These are phyloP conservation scores for Schwanniomyces vanrijiae DNA, from an alignment of 805 yeast species.

Conservation along the genomic window DNA sequence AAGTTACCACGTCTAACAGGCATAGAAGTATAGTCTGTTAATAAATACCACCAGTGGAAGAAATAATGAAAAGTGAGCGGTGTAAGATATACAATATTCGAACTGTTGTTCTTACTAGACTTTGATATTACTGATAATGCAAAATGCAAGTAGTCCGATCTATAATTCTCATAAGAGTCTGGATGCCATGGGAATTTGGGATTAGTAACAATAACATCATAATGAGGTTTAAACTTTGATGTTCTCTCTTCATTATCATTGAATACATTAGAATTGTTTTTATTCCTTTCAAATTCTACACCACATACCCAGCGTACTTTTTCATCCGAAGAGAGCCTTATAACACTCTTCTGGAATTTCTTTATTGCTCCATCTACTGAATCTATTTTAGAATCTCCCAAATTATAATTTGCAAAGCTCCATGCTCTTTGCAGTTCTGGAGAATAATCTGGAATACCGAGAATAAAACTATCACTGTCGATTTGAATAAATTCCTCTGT, in stretches of 20 bases:
- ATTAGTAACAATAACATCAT: slow-evolving; percentile 57
- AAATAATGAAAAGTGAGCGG: slow-evolving; percentile 40
- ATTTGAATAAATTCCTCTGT: slow-evolving; percentile 52
- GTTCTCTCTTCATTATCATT: slow-evolving; percentile 46
- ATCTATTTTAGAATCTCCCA: slow-evolving; percentile 15
- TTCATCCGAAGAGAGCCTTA: slow-evolving; percentile 60
- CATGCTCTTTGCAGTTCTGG: slow-evolving; percentile 32
- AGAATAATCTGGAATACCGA: slow-evolving; percentile 56
- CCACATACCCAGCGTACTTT: slow-evolving; percentile 79
- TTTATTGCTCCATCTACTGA: slow-evolving; percentile 24
- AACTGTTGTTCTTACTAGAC: slow-evolving; percentile 27
- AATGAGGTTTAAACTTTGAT: slow-evolving; percentile 56
- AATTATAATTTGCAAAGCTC: slow-evolving; percentile 18
- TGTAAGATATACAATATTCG: slow-evolving; percentile 37
- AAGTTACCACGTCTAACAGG: slow-evolving; percentile 38
- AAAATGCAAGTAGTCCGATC: slow-evolving; percentile 78
- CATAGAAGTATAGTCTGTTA: slow-evolving; percentile 29
- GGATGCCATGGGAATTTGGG: slow-evolving; percentile 58
- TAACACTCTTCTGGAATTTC: slow-evolving; percentile 40
- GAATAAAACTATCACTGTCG: slow-evolving; percentile 54
- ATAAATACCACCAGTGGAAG: slow-evolving; percentile 42
- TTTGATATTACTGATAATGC: slow-evolving; percentile 39
- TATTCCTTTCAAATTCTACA: slow-evolving; percentile 66
- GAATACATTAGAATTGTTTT: slow-evolving; percentile 26
- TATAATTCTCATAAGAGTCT: slow-evolving; percentile 77